These are phyloP conservation scores for Fusarium penzigii DNA, from an alignment of 2,329 filamentous ascomycete genomes.

Conservation along the genomic window DNA sequence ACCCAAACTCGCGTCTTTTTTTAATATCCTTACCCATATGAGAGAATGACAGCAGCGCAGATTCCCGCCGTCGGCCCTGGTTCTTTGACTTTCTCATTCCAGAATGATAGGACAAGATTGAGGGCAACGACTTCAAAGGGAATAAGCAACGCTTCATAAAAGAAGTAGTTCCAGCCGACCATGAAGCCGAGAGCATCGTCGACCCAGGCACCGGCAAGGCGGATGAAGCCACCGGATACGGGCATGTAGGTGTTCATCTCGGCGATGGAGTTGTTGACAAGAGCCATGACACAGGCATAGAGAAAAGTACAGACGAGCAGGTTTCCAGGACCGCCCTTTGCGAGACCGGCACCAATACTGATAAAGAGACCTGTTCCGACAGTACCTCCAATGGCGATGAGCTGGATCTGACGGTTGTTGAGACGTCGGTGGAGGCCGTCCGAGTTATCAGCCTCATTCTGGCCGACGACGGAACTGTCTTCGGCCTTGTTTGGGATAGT, in stretches of 20 bases:
- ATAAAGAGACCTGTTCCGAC: constrained; percentile 21
- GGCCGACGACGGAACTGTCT: background rate
- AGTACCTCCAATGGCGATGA: constrained; percentile 20
- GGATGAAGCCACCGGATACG: constrained; percentile 22
- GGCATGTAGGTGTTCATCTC: constrained; percentile 26
- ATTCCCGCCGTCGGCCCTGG: constrained; percentile 32
- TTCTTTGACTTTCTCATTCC: constrained; percentile 17
- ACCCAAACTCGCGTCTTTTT: constrained; percentile 1
- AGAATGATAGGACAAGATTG: constrained; percentile 35
- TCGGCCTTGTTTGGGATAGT: background rate
- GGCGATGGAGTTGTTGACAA: constrained; percentile 25
- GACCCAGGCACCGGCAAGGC: constrained; percentile 22
- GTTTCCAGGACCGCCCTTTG: constrained; percentile 19
- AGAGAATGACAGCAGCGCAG: constrained; percentile 20
- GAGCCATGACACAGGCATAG: constrained; percentile 20
- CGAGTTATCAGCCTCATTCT: constrained; percentile 8
- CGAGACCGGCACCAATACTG: constrained; percentile 21
- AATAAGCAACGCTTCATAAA: constrained; percentile 35
- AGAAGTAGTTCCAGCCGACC: constrained; percentile 36
- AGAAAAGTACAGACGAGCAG: constrained; percentile 21
- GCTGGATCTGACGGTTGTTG: constrained; percentile 24
- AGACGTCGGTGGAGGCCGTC: constrained; percentile 23
- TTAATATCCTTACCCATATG: constrained; percentile 22
- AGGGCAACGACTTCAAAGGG: constrained; percentile 36
- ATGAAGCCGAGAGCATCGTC: constrained; percentile 25